Conservation (phyloP, 805 yeast species). For the Jamesozyma jinghongensis region DNA sequence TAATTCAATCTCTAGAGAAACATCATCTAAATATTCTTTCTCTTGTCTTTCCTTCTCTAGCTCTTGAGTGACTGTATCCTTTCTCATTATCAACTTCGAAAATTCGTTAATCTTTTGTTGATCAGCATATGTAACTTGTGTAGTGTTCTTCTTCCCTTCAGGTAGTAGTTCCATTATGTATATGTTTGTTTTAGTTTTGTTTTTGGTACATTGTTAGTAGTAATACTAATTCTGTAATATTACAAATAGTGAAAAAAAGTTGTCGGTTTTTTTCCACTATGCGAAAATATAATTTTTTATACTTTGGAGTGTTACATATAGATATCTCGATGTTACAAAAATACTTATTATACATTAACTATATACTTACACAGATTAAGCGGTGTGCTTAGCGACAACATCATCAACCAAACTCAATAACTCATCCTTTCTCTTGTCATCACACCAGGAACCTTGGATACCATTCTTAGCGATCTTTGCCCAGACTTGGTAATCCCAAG, state of each 20-base stretch:
- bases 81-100: conserved; percentile 68
- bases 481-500: conserved; percentile 56
- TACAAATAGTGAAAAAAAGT: too few species aligned
- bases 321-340: too few species aligned
- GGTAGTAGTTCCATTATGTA: conserved; percentile 29
- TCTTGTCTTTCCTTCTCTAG: conserved; percentile 49
- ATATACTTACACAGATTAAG: neutral
- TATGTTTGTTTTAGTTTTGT: too few species aligned
- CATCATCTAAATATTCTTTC: conserved; percentile 83
- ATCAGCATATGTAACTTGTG: conserved; percentile 47
- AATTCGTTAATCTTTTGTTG: conserved; percentile 85
- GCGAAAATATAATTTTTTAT: too few species aligned
- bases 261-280: too few species aligned
- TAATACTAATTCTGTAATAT: too few species aligned
- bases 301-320: too few species aligned
- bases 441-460: conserved; percentile 67
- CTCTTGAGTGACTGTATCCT: conserved; percentile 46
- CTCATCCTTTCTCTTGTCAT: conserved; percentile 44
- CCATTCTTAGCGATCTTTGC: conserved; percentile 51
- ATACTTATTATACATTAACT: neutral
- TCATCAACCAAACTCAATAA: conserved; percentile 38
- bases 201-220: too few species aligned
- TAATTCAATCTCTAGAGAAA: conserved; percentile 74
- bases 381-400: conserved; percentile 16
- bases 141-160: conserved; percentile 34